phyloP scores from a whole-genome alignment of 2,329 filamentous ascomycete species.

The Cryoendolithus antarcticus region DNA sequence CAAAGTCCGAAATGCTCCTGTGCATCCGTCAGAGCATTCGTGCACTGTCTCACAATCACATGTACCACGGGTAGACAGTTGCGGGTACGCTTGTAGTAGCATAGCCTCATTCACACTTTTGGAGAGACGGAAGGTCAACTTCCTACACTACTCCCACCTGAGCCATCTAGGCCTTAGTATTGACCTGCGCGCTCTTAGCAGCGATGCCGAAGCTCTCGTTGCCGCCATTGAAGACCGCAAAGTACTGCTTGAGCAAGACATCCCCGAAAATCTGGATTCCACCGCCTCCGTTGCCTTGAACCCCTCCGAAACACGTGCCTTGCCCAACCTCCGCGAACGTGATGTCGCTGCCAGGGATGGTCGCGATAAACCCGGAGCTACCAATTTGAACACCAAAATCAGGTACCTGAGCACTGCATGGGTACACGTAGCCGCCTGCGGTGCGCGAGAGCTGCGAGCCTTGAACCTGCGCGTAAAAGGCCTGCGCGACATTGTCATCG shows the following conservation, averaged over 20 bases:
- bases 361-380: constrained; percentile 29
- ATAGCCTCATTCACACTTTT: no score
- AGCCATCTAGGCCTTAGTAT: no score
- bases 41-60: no score
- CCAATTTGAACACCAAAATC: constrained; percentile 44
- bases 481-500: constrained; percentile 33
- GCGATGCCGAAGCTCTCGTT: constrained; percentile 43
- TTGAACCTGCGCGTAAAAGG: constrained; percentile 32
- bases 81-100: no score
- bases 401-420: constrained; percentile 29
- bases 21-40: no score
- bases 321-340: constrained; percentile 41
- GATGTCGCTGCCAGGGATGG: constrained; percentile 28
- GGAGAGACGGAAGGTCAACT: no score
- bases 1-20: no score
- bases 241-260: constrained; percentile 46
- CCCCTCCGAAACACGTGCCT: constrained; percentile 53
- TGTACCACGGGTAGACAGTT: no score
- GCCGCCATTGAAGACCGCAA: constrained; percentile 47
- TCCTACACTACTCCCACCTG: no score
- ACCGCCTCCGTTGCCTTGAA: constrained; percentile 45
- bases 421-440: constrained; percentile 33
- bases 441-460: constrained; percentile 25
- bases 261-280: constrained; percentile 52
- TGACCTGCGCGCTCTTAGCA: constrained; percentile 16